phyloP scores from a whole-genome alignment of 2,329 filamentous ascomycete genomes.

The Hymenoscyphus scutula region DNA sequence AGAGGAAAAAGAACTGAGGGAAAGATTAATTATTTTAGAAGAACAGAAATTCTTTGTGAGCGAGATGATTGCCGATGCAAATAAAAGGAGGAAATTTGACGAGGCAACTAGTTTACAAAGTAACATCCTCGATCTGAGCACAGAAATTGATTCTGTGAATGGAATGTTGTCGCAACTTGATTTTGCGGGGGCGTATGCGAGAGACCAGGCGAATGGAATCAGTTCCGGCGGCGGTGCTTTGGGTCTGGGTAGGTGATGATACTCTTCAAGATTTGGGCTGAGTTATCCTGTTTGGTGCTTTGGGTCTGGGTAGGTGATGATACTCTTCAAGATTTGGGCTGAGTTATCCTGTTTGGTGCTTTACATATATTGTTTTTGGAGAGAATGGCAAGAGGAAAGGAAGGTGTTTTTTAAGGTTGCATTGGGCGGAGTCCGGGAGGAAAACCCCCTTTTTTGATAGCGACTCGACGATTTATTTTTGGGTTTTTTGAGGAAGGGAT shows the following conservation, averaged over 20 bases:
- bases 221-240: constrained; percentile 6
- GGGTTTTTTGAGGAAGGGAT: not conserved
- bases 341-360: no score
- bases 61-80: constrained; percentile 69
- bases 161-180: constrained; percentile 57
- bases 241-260: constrained; percentile 9
- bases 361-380: not conserved
- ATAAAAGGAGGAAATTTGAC: constrained; percentile 65
- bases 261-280: not conserved
- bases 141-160: constrained; percentile 63
- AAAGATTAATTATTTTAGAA: constrained; percentile 66
- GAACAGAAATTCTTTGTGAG: constrained; percentile 71
- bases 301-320: constrained; percentile 10
- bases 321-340: not conserved
- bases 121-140: constrained; percentile 64
- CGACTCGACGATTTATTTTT: constrained; percentile 6
- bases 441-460: constrained; percentile 7
- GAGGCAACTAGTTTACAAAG: constrained; percentile 62
- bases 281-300: no score
- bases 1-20: constrained; percentile 67
- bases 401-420: not conserved
- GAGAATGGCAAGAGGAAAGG: constrained; percentile 6
- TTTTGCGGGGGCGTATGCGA: constrained; percentile 35
- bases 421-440: constrained; percentile 15
- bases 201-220: constrained; percentile 19